Conservation (phyloP, 148 eudicot genomes). For the Vaccinium vitisidaea region DNA sequence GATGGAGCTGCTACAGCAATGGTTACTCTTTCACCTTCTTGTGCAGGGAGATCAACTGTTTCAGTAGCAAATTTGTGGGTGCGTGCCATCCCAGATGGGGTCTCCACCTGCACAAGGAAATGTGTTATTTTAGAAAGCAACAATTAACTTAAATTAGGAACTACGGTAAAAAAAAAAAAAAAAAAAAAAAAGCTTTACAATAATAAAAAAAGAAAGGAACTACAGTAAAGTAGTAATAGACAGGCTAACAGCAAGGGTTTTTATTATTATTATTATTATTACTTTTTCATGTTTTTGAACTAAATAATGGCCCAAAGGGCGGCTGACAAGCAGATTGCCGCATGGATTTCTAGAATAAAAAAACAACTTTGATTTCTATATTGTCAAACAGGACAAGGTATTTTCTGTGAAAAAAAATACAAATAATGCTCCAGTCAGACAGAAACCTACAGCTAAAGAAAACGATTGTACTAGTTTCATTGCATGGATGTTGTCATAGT, state of each 20-base stretch:
- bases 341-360: not conserved
- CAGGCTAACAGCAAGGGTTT: not conserved
- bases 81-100: constrained; percentile 85
- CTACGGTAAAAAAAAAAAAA: too few species aligned
- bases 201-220: not conserved
- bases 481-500: not conserved
- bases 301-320: too few species aligned
- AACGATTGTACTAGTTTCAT: not conserved
- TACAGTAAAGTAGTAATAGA: not conserved
- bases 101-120: constrained; percentile 60
- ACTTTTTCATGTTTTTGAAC: too few species aligned
- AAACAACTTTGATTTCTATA: not conserved
- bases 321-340: not conserved
- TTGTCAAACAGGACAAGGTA: not conserved
- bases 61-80: constrained; percentile 91
- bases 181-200: too few species aligned
- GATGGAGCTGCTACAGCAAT: constrained; percentile 89
- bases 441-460: not conserved
- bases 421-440: not conserved
- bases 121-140: not conserved
- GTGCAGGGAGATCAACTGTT: constrained; percentile 93
- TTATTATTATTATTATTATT: too few species aligned
- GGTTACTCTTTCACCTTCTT: constrained; percentile 92
- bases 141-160: not conserved
- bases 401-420: not conserved